Evolutionary conservation across 352 stramenopile species (phyloP), one percentile per base, ranked within the genome.

Genomic region (Phytophthora pini): DNA sequence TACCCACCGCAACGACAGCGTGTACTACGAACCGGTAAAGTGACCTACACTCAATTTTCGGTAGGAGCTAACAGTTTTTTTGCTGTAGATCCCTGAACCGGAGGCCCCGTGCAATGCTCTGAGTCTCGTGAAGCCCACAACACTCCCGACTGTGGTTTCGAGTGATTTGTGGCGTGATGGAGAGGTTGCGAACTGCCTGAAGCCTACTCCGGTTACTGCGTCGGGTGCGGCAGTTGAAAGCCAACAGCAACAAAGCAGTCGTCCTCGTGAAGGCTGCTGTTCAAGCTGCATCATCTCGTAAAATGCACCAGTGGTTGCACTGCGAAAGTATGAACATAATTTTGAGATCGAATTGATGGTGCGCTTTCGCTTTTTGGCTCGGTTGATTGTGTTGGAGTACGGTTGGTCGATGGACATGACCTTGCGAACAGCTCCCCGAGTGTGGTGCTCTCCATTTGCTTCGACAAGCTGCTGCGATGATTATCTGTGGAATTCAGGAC

Each of bases 11-110:
- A 92, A 92, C 56, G 78, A 89, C 48, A 84, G 69, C 51, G 80
- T 90, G 8, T 92, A 90, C 52, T 89, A 89, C 55, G 77, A 90
- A 58, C 72, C 73, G 65, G 82, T 89, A 69, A 29, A 24, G 36
- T 32, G 3, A n/a, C 32, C 1, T 22, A 22, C 17, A 15, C 26
- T 17, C 7, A 9, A 20, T 9, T 31, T 36, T 51, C 36, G 15
- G 17, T 32, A 32, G 12, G 8, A 44, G 29, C 17, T 32, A 20
- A 15, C 32, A 31, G 24, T 10, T 17, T 15, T 15, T 11, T 49
- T 39, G 12, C 22, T 51, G 54, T 53, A 78, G 77, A 80, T 92
- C 46, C 83, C 83, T 1, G 70, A 84, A 43, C 64, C 83, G 10
- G 69, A 88, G 47, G 13, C 49, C 0, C 39, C 65, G 9, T 67